Base-by-base conservation (phyloP, 768 basidiomycete species). In the Lepiota brunneoincarnata region DNA sequence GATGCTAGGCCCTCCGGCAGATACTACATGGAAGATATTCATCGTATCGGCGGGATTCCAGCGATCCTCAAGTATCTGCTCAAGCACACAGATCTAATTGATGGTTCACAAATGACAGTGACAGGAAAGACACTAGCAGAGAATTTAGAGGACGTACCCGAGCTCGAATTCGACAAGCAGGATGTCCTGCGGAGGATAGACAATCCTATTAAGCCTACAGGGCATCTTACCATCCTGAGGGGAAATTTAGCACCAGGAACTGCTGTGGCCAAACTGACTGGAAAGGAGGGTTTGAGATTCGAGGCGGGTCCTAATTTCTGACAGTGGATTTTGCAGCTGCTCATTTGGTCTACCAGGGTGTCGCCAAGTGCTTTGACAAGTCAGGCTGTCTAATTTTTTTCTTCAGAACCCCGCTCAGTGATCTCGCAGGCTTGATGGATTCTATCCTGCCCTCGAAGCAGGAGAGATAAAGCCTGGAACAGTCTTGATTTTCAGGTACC, bases 211-310 rank as follows among this genome's bases (percentile, higher is more conserved):
- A 96, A 97, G 67, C 64, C 74, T 20, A 93, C 86, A 2, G 94
- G 94, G 1, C 94, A 96, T 69, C 69, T 97, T 61, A 86, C 85
- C 11, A 93, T 98, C 62, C 70, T 98, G 57, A 80, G 85, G 48
- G 94, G 94, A n/a, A 94, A 90, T 69, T 74, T 98, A 39, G 86
- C 90, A 2, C 94, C 94, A 0, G 89, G 80, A 45, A 86, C 86
- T 1, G 87, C 92, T 24, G 93, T 98, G 17, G 91, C 93, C 14
- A 98, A 98, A 71, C 74, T 97, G 58, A 96, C 94, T 5, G 93
- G 94, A 12, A 94, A 95, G 70, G 94, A 97, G 70, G 94, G 94
- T 4, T 68, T 83, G 48, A 77, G 72, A 18, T 97, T 97, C 59
- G 88, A 91, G 76, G 89, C 88, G 42, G 40, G 72, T 55, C 46